These are phyloP conservation scores for Yamadazyma dushanensis DNA, from an alignment of 1,139 yeast species.

Conservation along the genomic window DNA sequence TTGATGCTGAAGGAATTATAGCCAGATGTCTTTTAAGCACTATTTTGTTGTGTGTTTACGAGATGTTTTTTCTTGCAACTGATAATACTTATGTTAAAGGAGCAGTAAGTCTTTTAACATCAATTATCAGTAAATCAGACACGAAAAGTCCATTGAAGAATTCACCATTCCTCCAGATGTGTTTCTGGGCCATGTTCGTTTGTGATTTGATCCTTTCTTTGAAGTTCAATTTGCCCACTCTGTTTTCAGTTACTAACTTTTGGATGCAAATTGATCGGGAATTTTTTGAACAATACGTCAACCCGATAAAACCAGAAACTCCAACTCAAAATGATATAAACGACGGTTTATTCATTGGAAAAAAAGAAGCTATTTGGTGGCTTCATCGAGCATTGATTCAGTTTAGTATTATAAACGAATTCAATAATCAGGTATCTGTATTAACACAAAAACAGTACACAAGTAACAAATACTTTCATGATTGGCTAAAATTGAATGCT, in stretches of 20 bases:
- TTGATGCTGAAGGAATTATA: constrained; percentile 27
- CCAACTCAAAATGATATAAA: constrained; percentile 1
- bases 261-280: constrained; percentile 36
- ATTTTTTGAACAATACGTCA: constrained; percentile 25
- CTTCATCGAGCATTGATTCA: constrained; percentile 31
- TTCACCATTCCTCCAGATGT: constrained; percentile 33
- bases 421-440: constrained; percentile 27
- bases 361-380: constrained; percentile 37
- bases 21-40: constrained; percentile 40
- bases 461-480: constrained; percentile 21
- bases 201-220: constrained; percentile 38
- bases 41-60: constrained; percentile 38
- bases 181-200: constrained; percentile 38
- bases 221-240: constrained; percentile 30
- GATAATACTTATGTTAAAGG: constrained; percentile 39
- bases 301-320: constrained; percentile 6
- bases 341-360: constrained; percentile 14
- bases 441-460: constrained; percentile 26
- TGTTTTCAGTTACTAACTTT: constrained; percentile 29
- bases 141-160: constrained; percentile 20
- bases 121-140: constrained; percentile 25
- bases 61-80: constrained; percentile 37
- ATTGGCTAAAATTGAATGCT: constrained; percentile 31
- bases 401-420: constrained; percentile 32
- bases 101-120: constrained; percentile 32